A percentile compares a stretch with the other conserved stretches of the same genome.
Conservation (phyloP, 1,139 yeast genomes). For the Pichia sp. region DNA sequence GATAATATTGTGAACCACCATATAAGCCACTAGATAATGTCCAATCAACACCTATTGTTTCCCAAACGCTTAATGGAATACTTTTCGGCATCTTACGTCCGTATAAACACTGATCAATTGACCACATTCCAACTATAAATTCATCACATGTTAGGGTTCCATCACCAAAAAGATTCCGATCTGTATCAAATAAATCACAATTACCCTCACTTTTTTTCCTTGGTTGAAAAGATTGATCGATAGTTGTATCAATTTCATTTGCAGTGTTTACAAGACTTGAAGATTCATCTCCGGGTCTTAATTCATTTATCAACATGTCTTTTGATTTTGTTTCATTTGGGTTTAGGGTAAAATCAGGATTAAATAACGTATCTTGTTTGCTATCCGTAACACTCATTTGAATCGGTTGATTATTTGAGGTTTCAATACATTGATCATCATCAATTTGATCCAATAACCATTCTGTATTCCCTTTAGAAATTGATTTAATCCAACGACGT, state of each 20-base stretch:
- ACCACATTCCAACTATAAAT: slow-evolving; percentile 92
- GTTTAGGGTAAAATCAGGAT: too few species aligned
- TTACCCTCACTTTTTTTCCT: too few species aligned
- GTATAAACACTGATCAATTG: slow-evolving; percentile 90
- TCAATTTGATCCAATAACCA: slow-evolving; percentile 2
- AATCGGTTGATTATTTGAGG: too few species aligned
- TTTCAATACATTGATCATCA: background rate
- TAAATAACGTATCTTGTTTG: too few species aligned
- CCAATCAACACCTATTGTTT: slow-evolving; percentile 20
- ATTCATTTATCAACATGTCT: too few species aligned
- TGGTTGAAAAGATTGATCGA: too few species aligned
- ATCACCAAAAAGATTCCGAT: slow-evolving; percentile 34
- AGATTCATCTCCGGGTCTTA: too few species aligned
- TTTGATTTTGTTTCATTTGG: too few species aligned
- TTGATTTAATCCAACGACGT: slow-evolving; percentile 13
- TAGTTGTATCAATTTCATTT: too few species aligned
- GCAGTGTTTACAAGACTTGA: too few species aligned
- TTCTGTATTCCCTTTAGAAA: slow-evolving; percentile 4
- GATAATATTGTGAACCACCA: background rate
- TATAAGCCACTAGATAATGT: background rate
- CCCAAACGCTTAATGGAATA: slow-evolving; percentile 58
- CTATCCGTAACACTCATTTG: too few species aligned
- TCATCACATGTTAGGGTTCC: slow-evolving; percentile 76
- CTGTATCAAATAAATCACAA: slow-evolving; percentile 5
- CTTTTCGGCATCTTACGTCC: slow-evolving; percentile 80